Evolutionary conservation across 2,329 filamentous ascomycete species (phyloP).

Genomic region (Aureobasidium sp.): DNA sequence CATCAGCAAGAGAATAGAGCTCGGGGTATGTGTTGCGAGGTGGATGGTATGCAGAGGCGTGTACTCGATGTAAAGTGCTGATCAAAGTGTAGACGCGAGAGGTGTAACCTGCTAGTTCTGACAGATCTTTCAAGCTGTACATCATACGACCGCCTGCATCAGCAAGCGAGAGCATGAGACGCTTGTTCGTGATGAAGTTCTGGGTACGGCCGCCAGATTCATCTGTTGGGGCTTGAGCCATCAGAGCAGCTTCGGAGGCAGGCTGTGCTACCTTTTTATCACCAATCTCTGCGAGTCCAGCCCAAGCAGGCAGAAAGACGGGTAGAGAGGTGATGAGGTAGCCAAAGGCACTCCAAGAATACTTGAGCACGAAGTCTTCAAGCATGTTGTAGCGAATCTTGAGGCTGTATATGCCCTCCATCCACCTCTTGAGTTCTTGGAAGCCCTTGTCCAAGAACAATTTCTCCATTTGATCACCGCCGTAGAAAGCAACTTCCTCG

Average conservation of each 20-base stretch:
- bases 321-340: slow-evolving; percentile 90
- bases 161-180: slow-evolving; percentile 92
- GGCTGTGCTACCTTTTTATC: neutral
- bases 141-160: slow-evolving; percentile 98
- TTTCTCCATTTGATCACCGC: slow-evolving; percentile 90
- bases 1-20: slow-evolving; percentile 79
- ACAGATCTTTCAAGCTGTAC: slow-evolving; percentile 98
- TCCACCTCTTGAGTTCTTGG: slow-evolving; percentile 86
- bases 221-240: slow-evolving; percentile 8
- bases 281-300: slow-evolving; percentile 57
- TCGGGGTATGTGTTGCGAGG: slow-evolving; percentile 61
- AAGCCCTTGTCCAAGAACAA: slow-evolving; percentile 87
- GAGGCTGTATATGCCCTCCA: slow-evolving; percentile 96
- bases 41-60: slow-evolving; percentile 78
- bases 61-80: slow-evolving; percentile 85
- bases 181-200: slow-evolving; percentile 98
- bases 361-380: slow-evolving; percentile 96
- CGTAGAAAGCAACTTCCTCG: slow-evolving; percentile 96
- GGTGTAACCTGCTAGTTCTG: slow-evolving; percentile 91
- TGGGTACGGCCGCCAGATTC: slow-evolving; percentile 69
- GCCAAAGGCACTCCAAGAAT: slow-evolving; percentile 96
- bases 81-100: slow-evolving; percentile 94
- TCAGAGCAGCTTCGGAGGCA: slow-evolving; percentile 11
- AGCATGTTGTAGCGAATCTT: slow-evolving; percentile 99
- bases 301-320: slow-evolving; percentile 91